A percentile compares a stretch with the other conserved stretches of the same genome.
Conservation (phyloP, 164 flowering plant genomes). For the Echeveria elegans region DNA sequence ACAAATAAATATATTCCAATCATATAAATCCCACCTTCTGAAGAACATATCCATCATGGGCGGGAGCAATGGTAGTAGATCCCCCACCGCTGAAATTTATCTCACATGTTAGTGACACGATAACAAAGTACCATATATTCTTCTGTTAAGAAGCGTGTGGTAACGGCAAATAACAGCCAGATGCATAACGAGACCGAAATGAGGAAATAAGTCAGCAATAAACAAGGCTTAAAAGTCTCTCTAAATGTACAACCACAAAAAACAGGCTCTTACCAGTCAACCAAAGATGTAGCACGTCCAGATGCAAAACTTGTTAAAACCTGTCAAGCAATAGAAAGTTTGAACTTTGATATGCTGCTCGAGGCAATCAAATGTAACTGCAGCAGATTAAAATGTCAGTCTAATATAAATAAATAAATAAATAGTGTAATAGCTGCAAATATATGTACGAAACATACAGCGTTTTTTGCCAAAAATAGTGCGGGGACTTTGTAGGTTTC, state of each 20-base stretch:
- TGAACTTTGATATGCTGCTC: not conserved
- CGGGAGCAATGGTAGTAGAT: conserved; percentile 89
- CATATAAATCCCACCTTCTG: conserved; percentile 55
- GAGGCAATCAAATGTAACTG: not conserved
- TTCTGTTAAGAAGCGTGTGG: not conserved
- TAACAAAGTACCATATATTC: not conserved
- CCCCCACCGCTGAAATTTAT: conserved; percentile 77
- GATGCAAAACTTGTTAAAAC: conserved; percentile 97
- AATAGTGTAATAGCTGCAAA: not conserved
- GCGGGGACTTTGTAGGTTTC: conserved; percentile 97
- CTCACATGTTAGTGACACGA: not conserved
- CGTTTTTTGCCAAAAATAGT: conserved; percentile 88
- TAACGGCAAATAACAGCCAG: not conserved
- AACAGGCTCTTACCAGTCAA: conserved; percentile 55
- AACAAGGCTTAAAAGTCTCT: not conserved
- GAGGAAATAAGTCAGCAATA: not conserved
- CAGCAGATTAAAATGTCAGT: not conserved
- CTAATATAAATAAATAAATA: too few species aligned
- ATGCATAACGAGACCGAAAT: not conserved
- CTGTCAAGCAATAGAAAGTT: conserved; percentile 24
- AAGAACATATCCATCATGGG: conserved; percentile 95
- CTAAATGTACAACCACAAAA: not conserved
- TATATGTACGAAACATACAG: conserved; percentile 40
- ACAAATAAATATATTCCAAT: not conserved
- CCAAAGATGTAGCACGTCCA: conserved; percentile 93